Evolutionary conservation across 495 filamentous ascomycete genomes (phyloP).

Genomic region (Haplographium delicatum): DNA sequence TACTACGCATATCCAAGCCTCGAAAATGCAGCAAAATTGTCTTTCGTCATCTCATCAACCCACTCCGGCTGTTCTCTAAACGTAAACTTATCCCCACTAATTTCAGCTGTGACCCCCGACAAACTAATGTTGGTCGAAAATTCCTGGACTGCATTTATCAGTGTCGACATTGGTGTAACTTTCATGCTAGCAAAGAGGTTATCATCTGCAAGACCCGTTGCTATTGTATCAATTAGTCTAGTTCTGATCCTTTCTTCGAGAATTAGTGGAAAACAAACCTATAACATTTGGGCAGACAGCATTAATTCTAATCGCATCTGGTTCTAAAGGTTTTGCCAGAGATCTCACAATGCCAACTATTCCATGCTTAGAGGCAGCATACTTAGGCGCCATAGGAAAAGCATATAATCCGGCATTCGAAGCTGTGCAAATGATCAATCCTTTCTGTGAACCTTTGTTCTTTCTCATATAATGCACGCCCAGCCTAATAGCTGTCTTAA

Average conservation of each 20-base stretch:
- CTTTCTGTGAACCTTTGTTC: constrained; percentile 34
- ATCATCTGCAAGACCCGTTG: constrained; percentile 42
- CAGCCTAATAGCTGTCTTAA: constrained; percentile 40
- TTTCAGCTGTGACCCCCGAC: constrained; percentile 45
- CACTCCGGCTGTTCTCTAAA: constrained; percentile 41
- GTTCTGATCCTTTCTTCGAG: not conserved
- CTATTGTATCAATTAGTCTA: too few relatives aligned
- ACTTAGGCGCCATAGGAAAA: constrained; percentile 50
- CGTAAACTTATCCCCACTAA: constrained; percentile 49
- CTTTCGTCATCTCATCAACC: constrained; percentile 45
- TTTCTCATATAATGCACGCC: constrained; percentile 47
- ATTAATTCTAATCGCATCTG: constrained; percentile 45
- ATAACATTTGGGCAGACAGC: constrained; percentile 48
- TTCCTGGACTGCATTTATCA: constrained; percentile 37
- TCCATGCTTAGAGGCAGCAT: constrained; percentile 46
- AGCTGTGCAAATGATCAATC: constrained; percentile 50
- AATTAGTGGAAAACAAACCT: constrained; percentile 27
- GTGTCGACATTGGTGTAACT: constrained; percentile 48
- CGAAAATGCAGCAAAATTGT: constrained; percentile 47
- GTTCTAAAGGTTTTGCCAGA: constrained; percentile 32
- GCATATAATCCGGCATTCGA: constrained; percentile 53
- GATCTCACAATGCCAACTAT: constrained; percentile 49
- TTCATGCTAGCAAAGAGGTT: constrained; percentile 46
- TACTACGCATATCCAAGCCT: constrained; percentile 36
- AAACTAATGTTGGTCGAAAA: constrained; percentile 37